These are phyloP conservation scores for Phoenix dactylifera DNA, from an alignment of 176 grass and related monocot genomes.

Conservation along the genomic window DNA sequence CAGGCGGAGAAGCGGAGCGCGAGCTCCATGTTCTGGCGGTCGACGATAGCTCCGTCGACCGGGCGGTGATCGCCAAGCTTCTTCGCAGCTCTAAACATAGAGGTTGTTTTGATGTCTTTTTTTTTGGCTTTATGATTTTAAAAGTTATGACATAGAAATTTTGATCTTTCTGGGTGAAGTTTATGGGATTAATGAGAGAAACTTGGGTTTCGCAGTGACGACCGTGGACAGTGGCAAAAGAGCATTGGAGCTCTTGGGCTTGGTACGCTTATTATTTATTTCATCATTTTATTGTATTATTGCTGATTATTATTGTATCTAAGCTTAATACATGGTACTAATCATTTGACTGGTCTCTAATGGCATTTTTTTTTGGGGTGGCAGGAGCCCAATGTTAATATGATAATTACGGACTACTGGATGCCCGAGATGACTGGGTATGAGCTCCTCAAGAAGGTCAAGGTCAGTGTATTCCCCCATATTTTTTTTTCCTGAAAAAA, in stretches of 20 bases:
- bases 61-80: constrained; percentile 42
- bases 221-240: constrained; percentile 44
- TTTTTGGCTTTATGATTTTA: background rate
- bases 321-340: too few relatives aligned
- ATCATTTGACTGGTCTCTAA: too few relatives aligned
- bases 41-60: constrained; percentile 55
- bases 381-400: constrained; percentile 23
- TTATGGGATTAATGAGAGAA: too few relatives aligned
- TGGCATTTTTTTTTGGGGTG: too few relatives aligned
- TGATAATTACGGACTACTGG: constrained; percentile 43
- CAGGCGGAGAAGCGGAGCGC: background rate
- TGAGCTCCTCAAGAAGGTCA: constrained; percentile 41
- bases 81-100: constrained; percentile 48
- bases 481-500: too few relatives aligned
- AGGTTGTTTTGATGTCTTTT: constrained; percentile 11
- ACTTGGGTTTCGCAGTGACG: constrained; percentile 13
- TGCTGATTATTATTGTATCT: too few relatives aligned
- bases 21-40: constrained; percentile 53
- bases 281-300: too few relatives aligned
- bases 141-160: background rate
- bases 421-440: constrained; percentile 52
- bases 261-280: constrained; percentile 7
- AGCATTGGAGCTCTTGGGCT: constrained; percentile 40
- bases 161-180: background rate
- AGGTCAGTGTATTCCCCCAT: constrained; percentile 7